Conservation (phyloP, 2,329 filamentous ascomycete species). For the Tolypocladium capitatum region DNA sequence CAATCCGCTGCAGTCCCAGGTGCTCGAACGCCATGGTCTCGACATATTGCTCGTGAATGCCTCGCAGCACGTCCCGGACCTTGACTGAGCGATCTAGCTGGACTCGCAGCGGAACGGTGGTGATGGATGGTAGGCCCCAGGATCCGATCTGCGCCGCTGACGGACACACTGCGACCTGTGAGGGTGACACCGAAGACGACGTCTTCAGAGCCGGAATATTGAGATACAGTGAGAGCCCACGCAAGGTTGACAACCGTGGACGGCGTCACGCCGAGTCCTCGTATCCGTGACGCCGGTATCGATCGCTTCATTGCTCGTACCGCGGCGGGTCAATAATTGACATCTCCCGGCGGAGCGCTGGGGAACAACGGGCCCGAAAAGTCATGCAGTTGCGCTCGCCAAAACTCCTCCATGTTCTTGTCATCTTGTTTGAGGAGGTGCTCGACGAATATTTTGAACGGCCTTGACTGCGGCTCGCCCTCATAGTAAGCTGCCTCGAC, state of each 20-base stretch:
- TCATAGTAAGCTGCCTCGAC: conserved; percentile 1
- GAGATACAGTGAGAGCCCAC: conserved; percentile 33
- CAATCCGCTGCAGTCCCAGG: conserved; percentile 10
- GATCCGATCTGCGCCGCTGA: conserved; percentile 10
- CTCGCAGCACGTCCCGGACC: conserved; percentile 3
- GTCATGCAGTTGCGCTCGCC: conserved; percentile 26
- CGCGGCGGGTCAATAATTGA: conserved; percentile 26
- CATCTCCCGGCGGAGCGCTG: conserved; percentile 21
- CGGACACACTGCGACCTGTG: conserved; percentile 20
- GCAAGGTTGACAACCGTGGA: conserved; percentile 22
- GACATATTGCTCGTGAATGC: conserved; percentile 5
- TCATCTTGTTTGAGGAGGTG: conserved; percentile 25
- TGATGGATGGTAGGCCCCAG: conserved; percentile 22
- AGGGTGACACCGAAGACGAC: conserved; percentile 29
- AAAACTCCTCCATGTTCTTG: conserved; percentile 24
- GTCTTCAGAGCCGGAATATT: conserved; percentile 28
- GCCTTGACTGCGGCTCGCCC: not conserved
- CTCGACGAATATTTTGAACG: conserved; percentile 30
- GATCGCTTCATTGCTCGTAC: conserved; percentile 24
- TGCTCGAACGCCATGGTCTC: conserved; percentile 10
- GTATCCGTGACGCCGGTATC: conserved; percentile 11
- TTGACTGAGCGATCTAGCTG: conserved; percentile 13
- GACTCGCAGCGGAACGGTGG: conserved; percentile 28
- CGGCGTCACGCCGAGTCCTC: conserved; percentile 13
- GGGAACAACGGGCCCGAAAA: conserved; percentile 28